Evolutionary conservation across 257 asterid genomes (phyloP), one percentile per base, ranked within the genome.

Genomic region (Solanum appendiculatum): DNA sequence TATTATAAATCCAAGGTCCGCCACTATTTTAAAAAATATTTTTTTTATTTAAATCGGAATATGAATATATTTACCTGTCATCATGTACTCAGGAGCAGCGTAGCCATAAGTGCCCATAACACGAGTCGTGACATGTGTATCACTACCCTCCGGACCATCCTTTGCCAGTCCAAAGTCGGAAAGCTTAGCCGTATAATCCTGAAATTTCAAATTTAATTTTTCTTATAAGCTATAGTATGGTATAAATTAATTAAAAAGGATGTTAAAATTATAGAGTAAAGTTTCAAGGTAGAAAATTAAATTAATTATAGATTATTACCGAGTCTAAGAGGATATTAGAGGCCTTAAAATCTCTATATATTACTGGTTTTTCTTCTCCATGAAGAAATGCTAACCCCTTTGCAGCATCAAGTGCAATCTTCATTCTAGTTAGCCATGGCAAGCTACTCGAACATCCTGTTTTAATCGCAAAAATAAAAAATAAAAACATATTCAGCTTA

Each of bases 81-180:
- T 93, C 82, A 96, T 77, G 80, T 96, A 96, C 86, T 96, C 99
- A 0, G 99, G 99, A 27, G 99, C 99, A 8, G 97, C 95, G 5
- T 96, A 96, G 63, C 99, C 99, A 31, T 93, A 94, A n/a, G 99
- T 96, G 9, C 99, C 99, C 98, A 95, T 94, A 54, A 96, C 90
- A 15, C 98, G 93, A 4, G 98, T 95, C 2, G 97, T 92, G 7
- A 96, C 96, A 9, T 95, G 97, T 0, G 98, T 91, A 16, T 94
- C 90, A 74, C 95, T 96, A 9, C 97, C 99, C 69, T 92, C 94
- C 1, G 98, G 98, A 3, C 99, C 98, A 68, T 96, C 98, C 83
- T 90, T 95, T 13, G 99, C 99, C 6, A 95, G 92, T 73, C 99
- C 98, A 78, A 96, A 96, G 82, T 96, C 99, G 0, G 97, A 94